These are phyloP conservation scores for Boehmeria nivea DNA, from an alignment of 306 rosid species.

Conservation along the genomic window DNA sequence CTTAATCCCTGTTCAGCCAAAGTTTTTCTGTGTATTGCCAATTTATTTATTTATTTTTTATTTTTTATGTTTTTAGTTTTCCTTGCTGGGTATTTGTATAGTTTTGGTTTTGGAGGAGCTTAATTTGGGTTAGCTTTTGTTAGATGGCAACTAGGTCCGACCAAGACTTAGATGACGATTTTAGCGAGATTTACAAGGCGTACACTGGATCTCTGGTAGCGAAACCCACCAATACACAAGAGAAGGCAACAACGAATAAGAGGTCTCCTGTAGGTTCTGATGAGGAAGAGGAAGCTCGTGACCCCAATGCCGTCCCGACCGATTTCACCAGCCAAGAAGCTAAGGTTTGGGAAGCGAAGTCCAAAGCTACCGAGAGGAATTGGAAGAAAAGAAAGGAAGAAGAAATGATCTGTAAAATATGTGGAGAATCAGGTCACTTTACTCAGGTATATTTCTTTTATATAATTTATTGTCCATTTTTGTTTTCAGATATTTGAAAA, in stretches of 20 bases:
- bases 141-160: constrained; percentile 69
- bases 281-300: constrained; percentile 73
- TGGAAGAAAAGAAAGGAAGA: constrained; percentile 99
- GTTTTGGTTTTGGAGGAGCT: constrained; percentile 18
- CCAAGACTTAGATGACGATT: constrained; percentile 80
- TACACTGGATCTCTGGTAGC: constrained; percentile 80
- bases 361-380: constrained; percentile 95
- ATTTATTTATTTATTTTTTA: neutral
- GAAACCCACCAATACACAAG: constrained; percentile 41
- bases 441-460: constrained; percentile 60
- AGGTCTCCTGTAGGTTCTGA: constrained; percentile 80
- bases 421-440: constrained; percentile 96
- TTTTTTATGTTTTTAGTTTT: constrained; percentile 5
- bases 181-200: constrained; percentile 88
- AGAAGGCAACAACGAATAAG: constrained; percentile 49
- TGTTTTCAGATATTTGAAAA: neutral
- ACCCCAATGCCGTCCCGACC: constrained; percentile 95
- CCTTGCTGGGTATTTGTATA: neutral
- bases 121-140: constrained; percentile 14
- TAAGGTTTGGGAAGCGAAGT: constrained; percentile 99
- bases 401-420: constrained; percentile 93
- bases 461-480: neutral
- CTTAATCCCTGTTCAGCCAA: neutral
- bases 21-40: neutral
- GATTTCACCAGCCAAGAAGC: constrained; percentile 99